Conservation (phyloP, 805 yeast genomes). For the Kuraishia floccosa region DNA sequence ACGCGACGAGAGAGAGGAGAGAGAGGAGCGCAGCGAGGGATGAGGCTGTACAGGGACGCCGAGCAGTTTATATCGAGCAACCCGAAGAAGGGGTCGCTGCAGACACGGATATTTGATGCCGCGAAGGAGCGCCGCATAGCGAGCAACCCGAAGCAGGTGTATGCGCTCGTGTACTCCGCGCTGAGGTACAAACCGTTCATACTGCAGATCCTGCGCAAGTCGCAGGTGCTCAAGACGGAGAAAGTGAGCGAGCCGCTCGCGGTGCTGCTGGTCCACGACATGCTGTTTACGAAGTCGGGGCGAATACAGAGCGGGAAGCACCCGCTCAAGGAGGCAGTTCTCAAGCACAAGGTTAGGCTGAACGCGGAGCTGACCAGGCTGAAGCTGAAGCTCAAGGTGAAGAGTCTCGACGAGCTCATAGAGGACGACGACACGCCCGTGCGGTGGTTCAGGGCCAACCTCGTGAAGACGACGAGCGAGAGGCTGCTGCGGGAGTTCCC, state of each 20-base stretch:
- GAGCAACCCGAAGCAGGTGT: slow-evolving; percentile 74
- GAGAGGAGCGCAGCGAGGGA: slow-evolving; percentile 7
- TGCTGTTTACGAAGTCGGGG: slow-evolving; percentile 62
- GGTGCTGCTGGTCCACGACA: slow-evolving; percentile 67
- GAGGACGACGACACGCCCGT: slow-evolving; percentile 60
- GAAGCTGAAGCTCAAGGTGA: slow-evolving; percentile 62
- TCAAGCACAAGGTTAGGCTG: slow-evolving; percentile 70
- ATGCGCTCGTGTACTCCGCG: slow-evolving; percentile 74
- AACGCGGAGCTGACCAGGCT: slow-evolving; percentile 74
- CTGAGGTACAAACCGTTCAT: slow-evolving; percentile 60
- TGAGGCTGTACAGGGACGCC: slow-evolving; percentile 30
- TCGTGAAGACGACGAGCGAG: slow-evolving; percentile 34
- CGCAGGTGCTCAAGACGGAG: slow-evolving; percentile 51
- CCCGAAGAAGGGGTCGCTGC: slow-evolving; percentile 41
- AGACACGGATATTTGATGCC: slow-evolving; percentile 38
- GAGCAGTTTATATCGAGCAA: slow-evolving; percentile 25
- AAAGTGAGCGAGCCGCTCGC: slow-evolving; percentile 43
- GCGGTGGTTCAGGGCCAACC: slow-evolving; percentile 72
- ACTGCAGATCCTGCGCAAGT: slow-evolving; percentile 47
- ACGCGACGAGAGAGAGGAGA: too few relatives aligned
- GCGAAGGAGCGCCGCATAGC: slow-evolving; percentile 34
- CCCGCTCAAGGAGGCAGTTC: slow-evolving; percentile 70
- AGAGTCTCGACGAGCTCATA: slow-evolving; percentile 37
- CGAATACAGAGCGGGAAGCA: slow-evolving; percentile 85
- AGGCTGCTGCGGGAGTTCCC: slow-evolving; percentile 27